Evolutionary conservation across 2,329 filamentous ascomycete genomes (phyloP).

Genomic region (Sarocladium brachiariae): DNA sequence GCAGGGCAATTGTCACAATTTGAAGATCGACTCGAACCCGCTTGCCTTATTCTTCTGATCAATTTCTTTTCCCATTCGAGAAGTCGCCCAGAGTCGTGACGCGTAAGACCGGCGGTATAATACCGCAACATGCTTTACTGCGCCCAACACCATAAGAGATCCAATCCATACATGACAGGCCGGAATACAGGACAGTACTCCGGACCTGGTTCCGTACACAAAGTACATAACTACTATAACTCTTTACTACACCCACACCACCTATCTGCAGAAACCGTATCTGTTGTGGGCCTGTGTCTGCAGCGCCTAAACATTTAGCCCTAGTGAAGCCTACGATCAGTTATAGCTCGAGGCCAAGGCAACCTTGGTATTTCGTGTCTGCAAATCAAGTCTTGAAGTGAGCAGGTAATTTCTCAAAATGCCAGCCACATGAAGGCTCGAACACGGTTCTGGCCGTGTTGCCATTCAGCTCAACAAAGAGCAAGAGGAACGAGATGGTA

Average conservation of each 20-base stretch:
- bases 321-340: neutral
- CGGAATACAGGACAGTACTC: too few species aligned
- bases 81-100: slow-evolving; percentile 1
- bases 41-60: neutral
- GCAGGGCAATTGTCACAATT: neutral
- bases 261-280: neutral
- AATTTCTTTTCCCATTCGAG: neutral
- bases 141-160: too few species aligned
- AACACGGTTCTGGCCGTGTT: too few species aligned
- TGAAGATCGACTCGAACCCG: neutral
- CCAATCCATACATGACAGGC: too few species aligned
- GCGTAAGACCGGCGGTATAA: neutral
- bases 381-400: neutral
- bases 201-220: too few species aligned
- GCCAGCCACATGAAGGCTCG: neutral
- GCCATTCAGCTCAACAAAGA: too few species aligned
- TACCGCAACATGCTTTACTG: neutral
- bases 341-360: neutral
- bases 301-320: neutral
- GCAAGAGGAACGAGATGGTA: too few species aligned
- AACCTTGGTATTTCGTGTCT: neutral
- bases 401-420: neutral
- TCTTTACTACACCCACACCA: neutral
- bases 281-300: too few species aligned
- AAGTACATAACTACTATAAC: too few species aligned